These are phyloP conservation scores for Copromyces sp. DNA, from an alignment of 495 filamentous ascomycete genomes.

Conservation along the genomic window DNA sequence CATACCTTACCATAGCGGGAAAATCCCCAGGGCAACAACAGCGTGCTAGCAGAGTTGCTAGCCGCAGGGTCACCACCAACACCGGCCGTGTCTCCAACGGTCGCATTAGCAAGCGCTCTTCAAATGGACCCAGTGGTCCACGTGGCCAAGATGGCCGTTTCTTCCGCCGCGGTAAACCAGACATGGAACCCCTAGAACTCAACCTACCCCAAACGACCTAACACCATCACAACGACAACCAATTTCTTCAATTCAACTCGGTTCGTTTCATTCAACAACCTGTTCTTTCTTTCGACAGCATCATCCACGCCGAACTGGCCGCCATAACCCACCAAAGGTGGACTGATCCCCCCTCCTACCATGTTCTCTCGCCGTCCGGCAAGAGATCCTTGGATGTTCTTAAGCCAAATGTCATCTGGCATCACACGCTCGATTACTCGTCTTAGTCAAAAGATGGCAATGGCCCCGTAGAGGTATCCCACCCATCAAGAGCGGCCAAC, in stretches of 20 bases:
- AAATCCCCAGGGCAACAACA: too few relatives aligned
- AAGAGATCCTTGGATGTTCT: constrained; percentile 16
- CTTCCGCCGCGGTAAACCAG: background rate
- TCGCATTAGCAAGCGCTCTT: background rate
- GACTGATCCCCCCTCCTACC: too few relatives aligned
- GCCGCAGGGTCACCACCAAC: background rate
- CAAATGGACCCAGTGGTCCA: background rate
- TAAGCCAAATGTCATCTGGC: constrained; percentile 48
- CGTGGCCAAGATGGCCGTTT: background rate
- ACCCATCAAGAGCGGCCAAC: too few relatives aligned
- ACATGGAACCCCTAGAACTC: background rate
- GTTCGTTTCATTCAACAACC: background rate
- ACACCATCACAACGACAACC: background rate
- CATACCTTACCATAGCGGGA: too few relatives aligned
- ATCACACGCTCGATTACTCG: too few relatives aligned
- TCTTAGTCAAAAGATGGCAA: too few relatives aligned
- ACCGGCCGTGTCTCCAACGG: background rate
- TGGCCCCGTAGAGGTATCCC: too few relatives aligned
- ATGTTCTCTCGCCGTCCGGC: background rate
- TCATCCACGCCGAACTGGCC: too few relatives aligned
- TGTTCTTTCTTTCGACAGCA: background rate
- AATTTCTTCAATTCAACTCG: background rate
- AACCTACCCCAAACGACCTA: background rate
- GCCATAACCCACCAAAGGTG: too few relatives aligned
- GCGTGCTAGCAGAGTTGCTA: background rate